phyloP scores from a whole-genome alignment of 2,329 filamentous ascomycete genomes.

The Venturiaceae sp. region DNA sequence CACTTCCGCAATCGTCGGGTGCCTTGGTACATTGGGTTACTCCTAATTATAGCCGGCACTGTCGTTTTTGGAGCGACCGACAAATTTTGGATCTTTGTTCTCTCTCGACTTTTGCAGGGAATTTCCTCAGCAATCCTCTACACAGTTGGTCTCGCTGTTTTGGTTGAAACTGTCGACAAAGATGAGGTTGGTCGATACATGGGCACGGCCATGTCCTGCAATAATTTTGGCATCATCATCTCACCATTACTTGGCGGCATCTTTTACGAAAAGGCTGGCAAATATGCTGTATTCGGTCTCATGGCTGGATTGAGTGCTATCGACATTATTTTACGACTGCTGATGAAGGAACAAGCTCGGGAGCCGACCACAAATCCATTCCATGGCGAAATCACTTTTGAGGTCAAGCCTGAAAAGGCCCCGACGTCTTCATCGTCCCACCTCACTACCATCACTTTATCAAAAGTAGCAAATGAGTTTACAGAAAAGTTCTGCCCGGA shows the following conservation, averaged over 20 bases:
- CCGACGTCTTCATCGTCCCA: no score
- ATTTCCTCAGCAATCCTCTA: constrained; percentile 62
- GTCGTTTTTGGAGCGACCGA: constrained; percentile 56
- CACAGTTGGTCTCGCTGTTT: constrained; percentile 60
- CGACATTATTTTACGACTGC: constrained; percentile 50
- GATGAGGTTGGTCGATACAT: constrained; percentile 54
- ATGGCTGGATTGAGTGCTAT: constrained; percentile 74
- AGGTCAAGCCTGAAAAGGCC: no score
- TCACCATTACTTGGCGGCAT: constrained; percentile 61
- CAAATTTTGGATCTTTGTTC: constrained; percentile 49
- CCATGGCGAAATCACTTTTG: no score
- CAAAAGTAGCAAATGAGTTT: no score
- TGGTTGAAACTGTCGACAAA: constrained; percentile 60
- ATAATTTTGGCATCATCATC: constrained; percentile 54
- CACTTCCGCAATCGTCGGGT: constrained; percentile 10
- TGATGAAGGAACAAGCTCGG: constrained; percentile 47
- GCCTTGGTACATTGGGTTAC: constrained; percentile 11
- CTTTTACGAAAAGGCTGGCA: constrained; percentile 62
- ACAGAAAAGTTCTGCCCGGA: no score
- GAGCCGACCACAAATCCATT: no score
- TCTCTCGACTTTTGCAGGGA: constrained; percentile 59
- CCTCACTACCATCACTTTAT: no score
- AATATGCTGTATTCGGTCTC: constrained; percentile 62
- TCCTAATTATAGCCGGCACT: constrained; percentile 31
- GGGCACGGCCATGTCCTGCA: constrained; percentile 56